A percentile compares a stretch with the other conserved stretches of the same genome.
Evolutionary conservation across 2,329 filamentous ascomycete species (phyloP).

Genomic region (Thelonectria rubi): DNA sequence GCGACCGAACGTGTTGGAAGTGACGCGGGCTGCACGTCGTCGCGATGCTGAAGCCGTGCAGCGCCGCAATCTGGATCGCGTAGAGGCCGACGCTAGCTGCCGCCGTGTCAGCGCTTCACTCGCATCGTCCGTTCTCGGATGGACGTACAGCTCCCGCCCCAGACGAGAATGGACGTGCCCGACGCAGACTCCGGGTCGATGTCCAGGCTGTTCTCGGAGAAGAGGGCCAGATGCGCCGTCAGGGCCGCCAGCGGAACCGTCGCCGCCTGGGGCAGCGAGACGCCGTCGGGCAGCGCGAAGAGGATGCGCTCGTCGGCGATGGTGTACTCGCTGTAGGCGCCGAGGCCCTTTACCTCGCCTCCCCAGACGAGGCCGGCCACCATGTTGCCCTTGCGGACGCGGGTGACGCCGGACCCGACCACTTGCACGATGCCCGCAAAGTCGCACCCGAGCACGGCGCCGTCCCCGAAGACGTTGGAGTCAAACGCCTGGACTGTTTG

Average conservation of each 20-base stretch:
- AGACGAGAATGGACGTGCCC: constrained; percentile 48
- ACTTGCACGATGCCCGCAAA: constrained; percentile 49
- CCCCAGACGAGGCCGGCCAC: constrained; percentile 44
- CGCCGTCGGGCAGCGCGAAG: constrained; percentile 48
- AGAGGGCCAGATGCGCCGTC: constrained; percentile 52
- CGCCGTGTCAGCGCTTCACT: not conserved
- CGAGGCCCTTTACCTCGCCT: constrained; percentile 44
- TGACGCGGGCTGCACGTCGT: constrained; percentile 49
- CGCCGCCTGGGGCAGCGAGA: constrained; percentile 45
- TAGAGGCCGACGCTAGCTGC: constrained; percentile 52
- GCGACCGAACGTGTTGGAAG: constrained; percentile 43
- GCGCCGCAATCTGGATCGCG: constrained; percentile 48
- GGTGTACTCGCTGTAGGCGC: constrained; percentile 51
- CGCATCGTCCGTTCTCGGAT: not conserved
- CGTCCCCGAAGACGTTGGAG: constrained; percentile 49
- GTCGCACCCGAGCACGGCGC: constrained; percentile 49
- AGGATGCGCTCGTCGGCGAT: constrained; percentile 53
- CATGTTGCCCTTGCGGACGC: constrained; percentile 32
- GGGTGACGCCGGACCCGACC: constrained; percentile 40
- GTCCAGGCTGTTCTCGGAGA: constrained; percentile 49
- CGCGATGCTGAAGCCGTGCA: constrained; percentile 46
- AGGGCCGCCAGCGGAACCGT: constrained; percentile 51
- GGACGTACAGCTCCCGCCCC: constrained; percentile 55
- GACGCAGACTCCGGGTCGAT: constrained; percentile 38
- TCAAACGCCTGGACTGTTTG: constrained; percentile 48